Conservation (phyloP, 192 early-diverging fungal species). For the Thamnidium elegans region DNA sequence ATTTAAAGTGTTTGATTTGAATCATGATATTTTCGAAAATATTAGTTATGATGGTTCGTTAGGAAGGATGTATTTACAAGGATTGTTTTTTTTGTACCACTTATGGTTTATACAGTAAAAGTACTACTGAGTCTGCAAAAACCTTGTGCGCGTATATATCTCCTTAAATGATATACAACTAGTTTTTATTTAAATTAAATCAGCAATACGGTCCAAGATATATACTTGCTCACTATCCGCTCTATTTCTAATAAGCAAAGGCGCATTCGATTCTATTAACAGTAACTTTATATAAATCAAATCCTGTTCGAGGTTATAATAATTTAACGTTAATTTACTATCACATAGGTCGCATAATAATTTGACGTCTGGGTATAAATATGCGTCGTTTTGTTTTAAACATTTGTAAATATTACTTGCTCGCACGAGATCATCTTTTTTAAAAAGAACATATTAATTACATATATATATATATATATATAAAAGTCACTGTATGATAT, state of each 20-base stretch:
- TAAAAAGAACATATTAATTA: not conserved
- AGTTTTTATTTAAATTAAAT: slow-evolving; percentile 2
- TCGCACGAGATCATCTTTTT: slow-evolving; percentile 14
- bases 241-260: slow-evolving; percentile 7
- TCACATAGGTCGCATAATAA: slow-evolving; percentile 5
- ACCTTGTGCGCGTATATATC: no score
- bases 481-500: not conserved
- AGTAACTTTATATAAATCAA: slow-evolving; percentile 6
- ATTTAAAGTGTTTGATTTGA: no score
- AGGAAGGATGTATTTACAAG: no score
- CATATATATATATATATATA: no score
- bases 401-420: slow-evolving; percentile 2
- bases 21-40: no score
- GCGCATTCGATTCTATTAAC: not conserved
- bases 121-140: no score
- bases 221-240: not conserved
- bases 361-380: slow-evolving; percentile 12
- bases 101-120: no score
- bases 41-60: no score
- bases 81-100: no score
- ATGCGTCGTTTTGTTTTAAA: not conserved
- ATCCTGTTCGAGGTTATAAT: not conserved
- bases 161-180: no score
- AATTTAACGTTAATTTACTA: not conserved
- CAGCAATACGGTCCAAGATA: not conserved